These are phyloP conservation scores for Phytophthora syringae DNA, from an alignment of 352 stramenopile genomes.

Conservation along the genomic window DNA sequence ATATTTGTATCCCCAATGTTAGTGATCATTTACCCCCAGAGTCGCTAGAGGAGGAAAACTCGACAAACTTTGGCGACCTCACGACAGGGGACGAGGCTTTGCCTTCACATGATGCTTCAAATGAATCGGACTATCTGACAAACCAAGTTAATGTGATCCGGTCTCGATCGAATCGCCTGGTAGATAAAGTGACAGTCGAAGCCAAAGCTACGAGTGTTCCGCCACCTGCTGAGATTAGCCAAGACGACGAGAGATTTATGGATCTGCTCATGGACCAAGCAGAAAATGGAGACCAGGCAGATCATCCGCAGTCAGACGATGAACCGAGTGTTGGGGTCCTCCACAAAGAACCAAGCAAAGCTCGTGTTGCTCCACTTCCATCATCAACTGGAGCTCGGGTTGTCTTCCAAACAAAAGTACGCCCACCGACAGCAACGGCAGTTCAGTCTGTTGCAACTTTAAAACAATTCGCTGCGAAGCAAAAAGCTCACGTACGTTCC, in stretches of 20 bases:
- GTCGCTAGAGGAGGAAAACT: slow-evolving; percentile 8
- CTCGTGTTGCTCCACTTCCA: neutral
- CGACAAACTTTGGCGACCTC: slow-evolving; percentile 9
- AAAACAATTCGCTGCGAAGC: slow-evolving; percentile 40
- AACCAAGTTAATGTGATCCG: neutral
- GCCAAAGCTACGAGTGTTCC: neutral
- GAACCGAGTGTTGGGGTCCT: neutral
- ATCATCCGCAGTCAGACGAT: slow-evolving; percentile 3
- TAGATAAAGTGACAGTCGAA: neutral
- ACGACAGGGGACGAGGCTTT: slow-evolving; percentile 20
- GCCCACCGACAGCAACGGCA: slow-evolving; percentile 1
- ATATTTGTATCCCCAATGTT: neutral
- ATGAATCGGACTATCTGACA: slow-evolving; percentile 1
- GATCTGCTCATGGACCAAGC: slow-evolving; percentile 42
- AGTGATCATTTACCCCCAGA: neutral
- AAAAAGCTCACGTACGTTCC: slow-evolving; percentile 16
- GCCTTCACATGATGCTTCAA: slow-evolving; percentile 7
- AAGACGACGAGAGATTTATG: slow-evolving; percentile 39
- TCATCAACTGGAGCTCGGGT: neutral
- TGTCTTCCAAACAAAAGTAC: neutral
- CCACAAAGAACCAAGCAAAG: neutral
- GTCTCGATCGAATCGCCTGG: neutral
- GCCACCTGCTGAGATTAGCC: neutral
- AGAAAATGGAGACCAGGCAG: slow-evolving; percentile 19
- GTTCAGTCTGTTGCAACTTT: slow-evolving; percentile 23